Base-by-base conservation (phyloP, 2,329 filamentous ascomycete species). In the Coniochaeta prunicola region DNA sequence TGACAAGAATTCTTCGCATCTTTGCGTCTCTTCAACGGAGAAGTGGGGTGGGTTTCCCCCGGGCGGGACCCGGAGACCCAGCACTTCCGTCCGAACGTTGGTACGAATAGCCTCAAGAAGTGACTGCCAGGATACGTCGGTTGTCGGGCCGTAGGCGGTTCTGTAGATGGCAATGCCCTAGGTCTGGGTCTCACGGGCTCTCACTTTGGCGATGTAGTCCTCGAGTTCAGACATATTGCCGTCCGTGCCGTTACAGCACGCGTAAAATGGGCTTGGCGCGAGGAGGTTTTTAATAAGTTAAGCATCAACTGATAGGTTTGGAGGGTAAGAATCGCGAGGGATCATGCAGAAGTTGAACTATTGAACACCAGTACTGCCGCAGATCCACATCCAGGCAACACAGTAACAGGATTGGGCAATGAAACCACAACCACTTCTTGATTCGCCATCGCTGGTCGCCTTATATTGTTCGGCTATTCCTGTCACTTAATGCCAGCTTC, bases 171-270 rank as follows among this genome's bases (percentile, higher is more conserved):
- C 34, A 57, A 57, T 42, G 36, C 55, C 36, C 55, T 33, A 38
- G 33, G 55, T 42, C n/a, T 57, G 55, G 31, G 55, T 42, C 33
- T 57, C 24, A 56, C 34, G 55, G 30, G 31, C 55, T 33, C 55
- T 57, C 31, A 57, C 33, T 28, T 9, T 38, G 55, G 55, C 34
- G 55, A 57, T 57, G 34, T 24, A 38, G 30, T 57, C 21, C 36
- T 57, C 55, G 30, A 57, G 55, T 57, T 57, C 55, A 57, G 55
- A 57, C 34, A 57, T 57, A 42, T 57, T 57, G 55, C 31, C 21
- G 21, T 57, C 55, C 55, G 55, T 57, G 34, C 55, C 24, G 55
- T 24, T 33, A 57, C 55, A 57, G 34, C 4, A 33, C 55, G 34
- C 55, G 34, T 33, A 30, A 57, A 45, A 57, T n/a, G 7, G 55